A percentile compares a stretch with the other conserved stretches of the same genome.
Conservation (phyloP, 148 eudicot genomes). For the Mesembryanthemum crystallinum region DNA sequence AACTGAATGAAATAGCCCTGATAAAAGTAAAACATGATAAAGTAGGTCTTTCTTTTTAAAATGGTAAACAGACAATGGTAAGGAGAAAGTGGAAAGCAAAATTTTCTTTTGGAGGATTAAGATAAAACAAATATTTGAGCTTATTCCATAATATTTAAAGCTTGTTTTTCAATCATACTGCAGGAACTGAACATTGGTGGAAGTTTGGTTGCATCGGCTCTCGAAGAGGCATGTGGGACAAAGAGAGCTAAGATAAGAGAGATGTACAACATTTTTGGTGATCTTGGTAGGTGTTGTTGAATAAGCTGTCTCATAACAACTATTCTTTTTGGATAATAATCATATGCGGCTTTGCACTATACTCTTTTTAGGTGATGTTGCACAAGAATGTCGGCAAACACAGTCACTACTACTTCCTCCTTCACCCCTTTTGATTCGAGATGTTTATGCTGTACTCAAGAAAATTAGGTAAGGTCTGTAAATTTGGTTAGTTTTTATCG, state of each 20-base stretch:
- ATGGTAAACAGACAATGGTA: too few species aligned
- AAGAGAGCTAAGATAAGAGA: conserved; percentile 70
- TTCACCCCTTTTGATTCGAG: conserved; percentile 70
- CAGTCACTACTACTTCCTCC: conserved; percentile 85
- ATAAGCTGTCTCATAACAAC: background rate
- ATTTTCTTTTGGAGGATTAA: too few species aligned
- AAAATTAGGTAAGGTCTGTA: conserved; percentile 68
- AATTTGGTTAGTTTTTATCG: background rate
- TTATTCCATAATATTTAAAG: background rate
- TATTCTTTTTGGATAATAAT: conserved; percentile 16
- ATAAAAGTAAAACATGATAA: too few species aligned
- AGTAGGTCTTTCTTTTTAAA: too few species aligned
- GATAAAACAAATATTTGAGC: too few species aligned
- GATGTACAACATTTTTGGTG: conserved; percentile 72
- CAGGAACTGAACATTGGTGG: conserved; percentile 95
- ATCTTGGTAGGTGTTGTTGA: conserved; percentile 70
- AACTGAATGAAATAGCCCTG: too few species aligned
- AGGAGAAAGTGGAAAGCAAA: too few species aligned
- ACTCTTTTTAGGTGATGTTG: conserved; percentile 76
- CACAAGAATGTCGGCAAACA: conserved; percentile 89
- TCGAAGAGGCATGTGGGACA: conserved; percentile 95
- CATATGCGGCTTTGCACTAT: background rate
- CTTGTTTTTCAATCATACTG: conserved; percentile 16
- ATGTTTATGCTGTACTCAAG: conserved; percentile 65
- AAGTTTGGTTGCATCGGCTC: conserved; percentile 66